A percentile compares a stretch with the other conserved stretches of the same genome.
Conservation (phyloP, 768 basidiomycete species). For the Royoungia palumana region DNA sequence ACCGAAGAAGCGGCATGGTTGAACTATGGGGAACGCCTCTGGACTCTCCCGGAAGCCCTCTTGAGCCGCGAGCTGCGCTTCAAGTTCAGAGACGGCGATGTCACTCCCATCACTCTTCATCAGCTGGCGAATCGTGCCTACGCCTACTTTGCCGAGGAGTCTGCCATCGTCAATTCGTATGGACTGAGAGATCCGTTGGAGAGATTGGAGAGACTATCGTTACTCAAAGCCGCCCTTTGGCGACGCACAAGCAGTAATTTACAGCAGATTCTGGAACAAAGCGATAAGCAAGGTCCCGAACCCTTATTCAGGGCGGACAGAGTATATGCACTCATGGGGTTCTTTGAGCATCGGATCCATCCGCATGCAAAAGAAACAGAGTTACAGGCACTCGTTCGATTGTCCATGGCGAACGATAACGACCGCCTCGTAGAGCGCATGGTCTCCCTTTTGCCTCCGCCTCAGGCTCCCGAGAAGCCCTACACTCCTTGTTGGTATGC, state of each 20-base stretch:
- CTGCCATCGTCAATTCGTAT: constrained; percentile 22
- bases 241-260: constrained; percentile 8
- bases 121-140: constrained; percentile 26
- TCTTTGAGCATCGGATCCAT: constrained; percentile 25
- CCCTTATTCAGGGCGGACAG: constrained; percentile 14
- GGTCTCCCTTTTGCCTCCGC: constrained; percentile 18
- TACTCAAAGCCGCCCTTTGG: constrained; percentile 25
- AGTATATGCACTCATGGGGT: constrained; percentile 27
- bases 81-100: constrained; percentile 9
- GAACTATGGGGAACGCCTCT: constrained; percentile 21
- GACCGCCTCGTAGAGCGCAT: constrained; percentile 22
- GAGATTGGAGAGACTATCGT: constrained; percentile 20
- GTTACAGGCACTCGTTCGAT: constrained; percentile 19
- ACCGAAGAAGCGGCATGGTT: constrained; percentile 11
- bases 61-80: constrained; percentile 20
- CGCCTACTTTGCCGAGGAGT: constrained; percentile 8
- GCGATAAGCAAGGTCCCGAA: not conserved
- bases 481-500: constrained; percentile 16
- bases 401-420: constrained; percentile 26
- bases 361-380: constrained; percentile 16
- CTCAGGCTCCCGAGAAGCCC: not conserved
- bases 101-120: constrained; percentile 19
- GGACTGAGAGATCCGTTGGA: constrained; percentile 19
- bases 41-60: constrained; percentile 23
- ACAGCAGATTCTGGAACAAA: not conserved